phyloP scores from a whole-genome alignment of 805 yeast species.

The Metschnikowia kofuensis region DNA sequence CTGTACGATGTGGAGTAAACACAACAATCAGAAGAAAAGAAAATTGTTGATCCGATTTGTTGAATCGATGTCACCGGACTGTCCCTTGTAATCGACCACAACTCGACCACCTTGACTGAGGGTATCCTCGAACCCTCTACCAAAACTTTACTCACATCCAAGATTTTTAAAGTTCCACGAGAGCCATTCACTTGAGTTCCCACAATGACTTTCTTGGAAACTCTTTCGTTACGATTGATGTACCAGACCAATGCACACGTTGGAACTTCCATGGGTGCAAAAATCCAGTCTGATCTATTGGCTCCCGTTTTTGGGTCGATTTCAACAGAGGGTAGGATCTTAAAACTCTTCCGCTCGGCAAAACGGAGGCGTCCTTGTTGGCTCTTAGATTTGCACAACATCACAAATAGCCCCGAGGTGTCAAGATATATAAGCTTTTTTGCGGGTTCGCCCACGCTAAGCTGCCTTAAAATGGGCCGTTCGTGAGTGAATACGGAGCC shows the following conservation, averaged over 20 bases:
- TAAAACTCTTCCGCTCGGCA: conserved; percentile 31
- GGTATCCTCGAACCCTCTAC: conserved; percentile 14
- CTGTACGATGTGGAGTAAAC: conserved; percentile 35
- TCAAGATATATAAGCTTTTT: conserved; percentile 31
- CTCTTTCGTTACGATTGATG: conserved; percentile 26
- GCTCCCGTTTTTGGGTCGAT: conserved; percentile 9
- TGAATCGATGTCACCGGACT: conserved; percentile 33
- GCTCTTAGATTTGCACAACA: conserved; percentile 31
- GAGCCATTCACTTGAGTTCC: conserved; percentile 21
- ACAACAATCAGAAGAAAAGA: conserved; percentile 30
- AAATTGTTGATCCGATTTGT: conserved; percentile 31
- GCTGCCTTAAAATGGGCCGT: conserved; percentile 26
- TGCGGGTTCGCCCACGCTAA: conserved; percentile 32
- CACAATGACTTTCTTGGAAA: conserved; percentile 36
- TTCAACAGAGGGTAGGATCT: conserved; percentile 24
- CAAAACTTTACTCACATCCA: conserved; percentile 27
- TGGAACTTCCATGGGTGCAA: conserved; percentile 30
- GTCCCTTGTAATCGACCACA: conserved; percentile 29
- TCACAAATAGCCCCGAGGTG: conserved; percentile 25
- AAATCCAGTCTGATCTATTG: conserved; percentile 16
- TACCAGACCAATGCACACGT: conserved; percentile 35
- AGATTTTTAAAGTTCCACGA: conserved; percentile 33
- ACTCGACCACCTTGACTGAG: conserved; percentile 25
- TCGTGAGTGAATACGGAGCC: conserved; percentile 25
- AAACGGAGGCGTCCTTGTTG: conserved; percentile 27